Conservation (phyloP, 345 rosid species). For the Arabis hirsuta region DNA sequence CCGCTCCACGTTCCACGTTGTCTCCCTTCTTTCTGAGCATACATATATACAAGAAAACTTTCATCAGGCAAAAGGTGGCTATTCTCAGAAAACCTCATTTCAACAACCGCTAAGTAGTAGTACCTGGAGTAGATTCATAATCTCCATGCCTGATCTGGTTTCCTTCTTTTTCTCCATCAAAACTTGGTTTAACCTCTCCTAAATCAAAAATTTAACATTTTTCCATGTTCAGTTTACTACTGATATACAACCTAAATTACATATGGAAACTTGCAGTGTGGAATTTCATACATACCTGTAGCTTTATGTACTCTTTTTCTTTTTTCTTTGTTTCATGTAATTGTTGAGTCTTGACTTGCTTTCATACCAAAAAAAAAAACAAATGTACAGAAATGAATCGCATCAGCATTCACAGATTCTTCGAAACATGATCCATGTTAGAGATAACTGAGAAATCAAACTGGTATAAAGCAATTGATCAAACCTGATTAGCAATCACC, state of each 20-base stretch:
- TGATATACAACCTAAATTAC: background rate
- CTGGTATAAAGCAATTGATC: background rate
- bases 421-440: background rate
- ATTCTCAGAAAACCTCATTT: conserved; percentile 1
- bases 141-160: conserved; percentile 97
- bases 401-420: conserved; percentile 9
- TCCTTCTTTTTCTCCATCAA: conserved; percentile 99
- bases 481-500: conserved; percentile 97
- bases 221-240: background rate
- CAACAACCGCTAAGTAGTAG: background rate
- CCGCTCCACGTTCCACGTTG: conserved; percentile 99
- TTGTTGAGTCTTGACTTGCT: conserved; percentile 99
- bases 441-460: too few species aligned
- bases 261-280: conserved; percentile 10
- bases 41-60: conserved; percentile 20
- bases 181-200: conserved; percentile 97
- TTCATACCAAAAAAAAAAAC: conserved; percentile 27
- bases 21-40: conserved; percentile 89
- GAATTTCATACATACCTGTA: conserved; percentile 60
- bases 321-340: conserved; percentile 96
- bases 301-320: conserved; percentile 93
- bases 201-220: conserved; percentile 9
- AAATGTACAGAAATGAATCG: conserved; percentile 20
- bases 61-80: conserved; percentile 6
- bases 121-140: conserved; percentile 98